These are phyloP conservation scores for Elsinoe ampelina DNA, from an alignment of 2,329 filamentous ascomycete species.

Conservation along the genomic window DNA sequence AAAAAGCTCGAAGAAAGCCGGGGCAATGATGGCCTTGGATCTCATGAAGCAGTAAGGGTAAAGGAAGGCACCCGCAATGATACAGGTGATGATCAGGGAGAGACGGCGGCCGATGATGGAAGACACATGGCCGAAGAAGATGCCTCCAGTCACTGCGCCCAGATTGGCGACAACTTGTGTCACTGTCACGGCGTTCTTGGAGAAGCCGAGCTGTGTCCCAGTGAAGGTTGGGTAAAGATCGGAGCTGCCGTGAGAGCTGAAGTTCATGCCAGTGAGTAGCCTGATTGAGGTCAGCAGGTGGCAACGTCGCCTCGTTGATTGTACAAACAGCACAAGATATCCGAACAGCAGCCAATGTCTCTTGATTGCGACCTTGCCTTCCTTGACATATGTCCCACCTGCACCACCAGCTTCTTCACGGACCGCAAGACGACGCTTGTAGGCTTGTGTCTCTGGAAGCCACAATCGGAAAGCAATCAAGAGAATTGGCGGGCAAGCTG, in stretches of 20 bases:
- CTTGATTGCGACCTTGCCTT: constrained; percentile 69
- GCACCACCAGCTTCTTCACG: constrained; percentile 52
- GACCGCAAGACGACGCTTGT: constrained; percentile 55
- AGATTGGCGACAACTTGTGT: constrained; percentile 43
- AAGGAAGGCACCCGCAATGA: constrained; percentile 64
- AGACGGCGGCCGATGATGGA: constrained; percentile 40
- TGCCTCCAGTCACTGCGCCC: constrained; percentile 41
- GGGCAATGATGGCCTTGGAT: constrained; percentile 58
- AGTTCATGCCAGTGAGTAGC: constrained; percentile 86
- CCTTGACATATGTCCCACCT: constrained; percentile 58
- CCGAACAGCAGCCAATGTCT: constrained; percentile 70
- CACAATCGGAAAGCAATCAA: constrained; percentile 71
- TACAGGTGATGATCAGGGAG: constrained; percentile 39
- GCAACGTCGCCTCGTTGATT: background rate
- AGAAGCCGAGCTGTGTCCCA: constrained; percentile 49
- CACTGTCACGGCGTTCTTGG: constrained; percentile 37
- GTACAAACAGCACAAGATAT: constrained; percentile 60
- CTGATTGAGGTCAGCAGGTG: background rate
- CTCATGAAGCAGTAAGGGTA: constrained; percentile 72
- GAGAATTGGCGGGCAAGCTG: constrained; percentile 66
- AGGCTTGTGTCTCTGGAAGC: constrained; percentile 70
- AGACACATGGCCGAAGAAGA: constrained; percentile 36
- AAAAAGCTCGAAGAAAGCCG: constrained; percentile 66
- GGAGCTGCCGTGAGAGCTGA: constrained; percentile 48
- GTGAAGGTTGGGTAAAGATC: constrained; percentile 48